These are phyloP conservation scores for Zymoseptoria passerinii DNA, from an alignment of 2,329 filamentous ascomycete genomes.

Conservation along the genomic window DNA sequence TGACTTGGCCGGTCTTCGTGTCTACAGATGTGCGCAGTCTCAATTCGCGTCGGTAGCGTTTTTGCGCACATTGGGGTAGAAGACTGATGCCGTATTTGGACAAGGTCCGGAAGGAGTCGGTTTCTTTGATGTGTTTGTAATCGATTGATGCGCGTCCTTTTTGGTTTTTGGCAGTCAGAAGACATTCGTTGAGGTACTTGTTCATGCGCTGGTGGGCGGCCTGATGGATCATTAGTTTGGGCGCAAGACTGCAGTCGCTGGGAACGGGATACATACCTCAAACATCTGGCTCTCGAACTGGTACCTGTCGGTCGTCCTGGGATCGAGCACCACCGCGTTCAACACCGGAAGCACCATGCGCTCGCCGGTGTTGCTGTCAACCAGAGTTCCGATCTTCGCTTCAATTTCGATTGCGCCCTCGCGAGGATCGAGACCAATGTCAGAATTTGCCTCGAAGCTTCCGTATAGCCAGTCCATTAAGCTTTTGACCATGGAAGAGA, in stretches of 20 bases:
- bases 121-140: constrained; percentile 75
- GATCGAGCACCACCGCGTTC: constrained; percentile 62
- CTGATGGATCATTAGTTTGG: constrained; percentile 37
- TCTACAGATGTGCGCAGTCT: constrained; percentile 56
- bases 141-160: constrained; percentile 54
- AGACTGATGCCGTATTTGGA: constrained; percentile 50
- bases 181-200: constrained; percentile 64
- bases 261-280: constrained; percentile 50
- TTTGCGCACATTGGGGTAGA: constrained; percentile 44
- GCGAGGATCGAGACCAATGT: constrained; percentile 49
- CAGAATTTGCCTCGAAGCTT: constrained; percentile 30
- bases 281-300: constrained; percentile 86
- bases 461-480: constrained; percentile 24
- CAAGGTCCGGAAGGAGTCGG: constrained; percentile 76
- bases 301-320: constrained; percentile 44
- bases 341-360: constrained; percentile 59
- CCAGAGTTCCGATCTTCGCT: constrained; percentile 78
- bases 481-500: constrained; percentile 17
- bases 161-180: background rate
- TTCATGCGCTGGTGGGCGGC: constrained; percentile 77
- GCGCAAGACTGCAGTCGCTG: constrained; percentile 3
- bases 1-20: constrained; percentile 55
- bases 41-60: constrained; percentile 42
- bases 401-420: constrained; percentile 83
- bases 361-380: constrained; percentile 62